These are phyloP conservation scores for Chamaecrista fasciculata DNA, from an alignment of 306 rosid species.

Conservation along the genomic window DNA sequence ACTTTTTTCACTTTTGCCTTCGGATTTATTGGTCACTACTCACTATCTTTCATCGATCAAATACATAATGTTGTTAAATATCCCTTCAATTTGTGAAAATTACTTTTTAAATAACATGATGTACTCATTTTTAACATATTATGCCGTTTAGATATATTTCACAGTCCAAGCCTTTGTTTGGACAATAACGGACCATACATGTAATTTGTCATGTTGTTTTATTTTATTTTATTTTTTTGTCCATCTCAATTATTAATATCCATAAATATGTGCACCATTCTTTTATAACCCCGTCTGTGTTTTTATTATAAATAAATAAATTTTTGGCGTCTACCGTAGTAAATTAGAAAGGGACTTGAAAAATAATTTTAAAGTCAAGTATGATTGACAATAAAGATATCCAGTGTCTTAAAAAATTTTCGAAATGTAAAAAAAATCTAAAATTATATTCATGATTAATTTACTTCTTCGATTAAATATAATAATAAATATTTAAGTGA, in stretches of 20 bases:
- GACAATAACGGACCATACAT: constrained; percentile 12
- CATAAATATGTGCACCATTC: neutral
- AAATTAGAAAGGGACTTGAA: neutral
- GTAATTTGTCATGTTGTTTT: neutral
- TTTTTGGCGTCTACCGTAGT: neutral
- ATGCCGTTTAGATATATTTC: constrained; percentile 28
- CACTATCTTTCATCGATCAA: constrained; percentile 3
- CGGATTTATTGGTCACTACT: neutral
- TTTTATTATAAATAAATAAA: neutral
- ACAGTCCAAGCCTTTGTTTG: neutral
- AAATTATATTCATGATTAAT: too few relatives aligned
- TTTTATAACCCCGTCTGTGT: neutral
- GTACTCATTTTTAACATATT: constrained; percentile 16
- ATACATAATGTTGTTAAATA: constrained; percentile 4
- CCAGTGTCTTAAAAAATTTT: too few relatives aligned
- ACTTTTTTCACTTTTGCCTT: neutral
- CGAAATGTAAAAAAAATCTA: too few relatives aligned
- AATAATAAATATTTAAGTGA: too few relatives aligned
- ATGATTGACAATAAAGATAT: too few relatives aligned
- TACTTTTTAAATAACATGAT: neutral
- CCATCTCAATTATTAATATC: neutral
- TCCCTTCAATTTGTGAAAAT: constrained; percentile 4
- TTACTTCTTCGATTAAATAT: too few relatives aligned
- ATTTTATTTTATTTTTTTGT: neutral
- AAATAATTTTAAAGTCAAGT: too few relatives aligned